Base-by-base conservation (phyloP, 108 stramenopile genomes). In the Fistulifera pelliculosa region DNA sequence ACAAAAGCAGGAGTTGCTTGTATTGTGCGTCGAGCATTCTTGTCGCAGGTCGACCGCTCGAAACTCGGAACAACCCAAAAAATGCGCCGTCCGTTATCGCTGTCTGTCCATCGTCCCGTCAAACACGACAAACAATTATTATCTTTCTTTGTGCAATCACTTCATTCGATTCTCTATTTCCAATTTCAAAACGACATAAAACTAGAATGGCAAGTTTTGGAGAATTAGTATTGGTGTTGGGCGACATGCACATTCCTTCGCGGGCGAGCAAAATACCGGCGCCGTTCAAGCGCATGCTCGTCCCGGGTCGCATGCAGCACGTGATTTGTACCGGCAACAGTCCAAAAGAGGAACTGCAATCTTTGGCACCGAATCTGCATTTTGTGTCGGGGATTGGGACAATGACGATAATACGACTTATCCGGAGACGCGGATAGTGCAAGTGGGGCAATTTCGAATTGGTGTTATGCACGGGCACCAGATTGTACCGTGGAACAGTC, bases 271-370 rank as follows among this genome's bases (percentile, higher is more conserved):
- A 74, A 12, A 96, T 99, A 15, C 98, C 95, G 1, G 94, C 94
- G 26, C 94, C 85, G 44, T 97, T 99, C 66, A 84, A 89, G 58
- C 60, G 83, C 47, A 96, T 99, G 96, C 81, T 97, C 5, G 90
- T 99, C 13, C 96, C 98, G 13, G 93, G 94, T 56, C 97, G 96
- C 65, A 97, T 97, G 95, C 91, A 99, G 61, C 97, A 96, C 56
- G 93, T 96, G 31, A 64, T 99, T 38, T 98, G 98, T 67, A 99
- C 98, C 7, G 96, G 98, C 25, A 99, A 99, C 62, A 60, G 96
- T 25, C 56, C 81, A 6, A 56, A 95, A 55, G 88, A 95, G 16
- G 91, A 94, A 66, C 65, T 99, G 21, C 70, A 76, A 51, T 65
- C 77, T 28, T 60, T 99, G 26, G 90, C 93, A n/a, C 94, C 94